Evolutionary conservation across 106 monocot species (phyloP).

Genomic region (Phalaenopsis equestris): DNA sequence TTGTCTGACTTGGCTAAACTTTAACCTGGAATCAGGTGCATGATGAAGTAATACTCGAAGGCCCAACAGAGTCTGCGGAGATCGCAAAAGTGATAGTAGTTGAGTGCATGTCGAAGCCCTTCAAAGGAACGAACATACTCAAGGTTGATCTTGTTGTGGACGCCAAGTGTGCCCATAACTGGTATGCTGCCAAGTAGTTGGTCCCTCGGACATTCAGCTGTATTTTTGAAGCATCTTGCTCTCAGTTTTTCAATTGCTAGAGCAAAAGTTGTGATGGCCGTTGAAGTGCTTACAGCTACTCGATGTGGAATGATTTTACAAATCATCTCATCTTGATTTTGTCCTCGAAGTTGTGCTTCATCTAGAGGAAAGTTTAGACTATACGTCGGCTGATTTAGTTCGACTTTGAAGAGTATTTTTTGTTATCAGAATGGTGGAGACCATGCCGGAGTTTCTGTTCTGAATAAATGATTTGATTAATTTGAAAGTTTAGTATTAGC

Average conservation of each 20-base stretch:
- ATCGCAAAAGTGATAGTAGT: slow-evolving; percentile 78
- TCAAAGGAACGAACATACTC: slow-evolving; percentile 69
- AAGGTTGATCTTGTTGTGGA: slow-evolving; percentile 74
- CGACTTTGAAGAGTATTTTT: no score
- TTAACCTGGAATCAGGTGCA: slow-evolving; percentile 55
- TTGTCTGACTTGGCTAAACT: neutral
- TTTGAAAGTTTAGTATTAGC: no score
- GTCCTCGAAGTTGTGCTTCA: neutral
- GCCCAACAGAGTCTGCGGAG: slow-evolving; percentile 84
- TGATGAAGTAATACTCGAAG: slow-evolving; percentile 97
- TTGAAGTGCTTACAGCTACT: neutral
- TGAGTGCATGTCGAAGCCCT: slow-evolving; percentile 96
- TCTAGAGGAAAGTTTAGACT: neutral
- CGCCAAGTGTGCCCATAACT: slow-evolving; percentile 89
- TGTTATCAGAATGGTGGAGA: no score
- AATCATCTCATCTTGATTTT: neutral
- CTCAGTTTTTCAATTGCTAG: neutral
- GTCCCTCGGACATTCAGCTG: neutral
- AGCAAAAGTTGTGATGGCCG: neutral
- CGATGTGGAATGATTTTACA: neutral
- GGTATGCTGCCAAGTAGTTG: slow-evolving; percentile 82
- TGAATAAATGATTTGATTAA: no score
- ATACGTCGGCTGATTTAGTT: neutral
- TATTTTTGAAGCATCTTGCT: neutral
- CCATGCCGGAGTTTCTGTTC: no score